phyloP scores from a whole-genome alignment of 202 grass and related monocot species.

The Zoysia matrella region DNA sequence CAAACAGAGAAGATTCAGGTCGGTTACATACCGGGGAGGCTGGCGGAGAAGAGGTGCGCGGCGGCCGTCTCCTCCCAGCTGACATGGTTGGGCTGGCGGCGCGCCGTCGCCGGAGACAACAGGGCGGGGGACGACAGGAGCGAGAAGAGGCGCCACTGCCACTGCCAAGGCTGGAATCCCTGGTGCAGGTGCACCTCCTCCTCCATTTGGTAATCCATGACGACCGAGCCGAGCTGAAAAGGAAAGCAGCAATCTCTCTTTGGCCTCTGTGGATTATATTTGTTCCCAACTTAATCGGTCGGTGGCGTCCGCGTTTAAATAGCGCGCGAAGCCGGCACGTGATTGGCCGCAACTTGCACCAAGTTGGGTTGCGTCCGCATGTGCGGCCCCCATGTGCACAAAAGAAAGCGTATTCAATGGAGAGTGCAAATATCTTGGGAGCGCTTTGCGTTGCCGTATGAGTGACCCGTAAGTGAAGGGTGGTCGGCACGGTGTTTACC shows the following conservation, averaged over 20 bases:
- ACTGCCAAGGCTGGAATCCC: conserved; percentile 32
- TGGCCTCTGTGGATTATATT: neutral
- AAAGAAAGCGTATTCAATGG: neutral
- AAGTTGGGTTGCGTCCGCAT: neutral
- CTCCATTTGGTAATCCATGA: conserved; percentile 38
- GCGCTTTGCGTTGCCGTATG: neutral
- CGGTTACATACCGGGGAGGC: conserved; percentile 54
- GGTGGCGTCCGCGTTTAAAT: neutral
- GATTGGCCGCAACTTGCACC: conserved; percentile 35
- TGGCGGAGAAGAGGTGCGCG: conserved; percentile 66
- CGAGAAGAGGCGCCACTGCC: conserved; percentile 50
- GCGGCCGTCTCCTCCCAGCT: conserved; percentile 68
- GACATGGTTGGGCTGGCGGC: conserved; percentile 50
- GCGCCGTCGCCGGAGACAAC: neutral
- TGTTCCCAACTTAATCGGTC: neutral
- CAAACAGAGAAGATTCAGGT: neutral
- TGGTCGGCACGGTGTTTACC: neutral
- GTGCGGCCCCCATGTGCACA: conserved; percentile 27
- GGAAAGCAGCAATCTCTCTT: neutral
- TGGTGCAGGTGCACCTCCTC: conserved; percentile 33
- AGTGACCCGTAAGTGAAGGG: neutral
- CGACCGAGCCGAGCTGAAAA: neutral
- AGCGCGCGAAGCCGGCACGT: neutral
- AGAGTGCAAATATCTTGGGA: conserved; percentile 37
- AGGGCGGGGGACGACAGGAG: conserved; percentile 4